These are phyloP conservation scores for Rosa persica DNA, from an alignment of 306 rosid genomes.

Conservation along the genomic window DNA sequence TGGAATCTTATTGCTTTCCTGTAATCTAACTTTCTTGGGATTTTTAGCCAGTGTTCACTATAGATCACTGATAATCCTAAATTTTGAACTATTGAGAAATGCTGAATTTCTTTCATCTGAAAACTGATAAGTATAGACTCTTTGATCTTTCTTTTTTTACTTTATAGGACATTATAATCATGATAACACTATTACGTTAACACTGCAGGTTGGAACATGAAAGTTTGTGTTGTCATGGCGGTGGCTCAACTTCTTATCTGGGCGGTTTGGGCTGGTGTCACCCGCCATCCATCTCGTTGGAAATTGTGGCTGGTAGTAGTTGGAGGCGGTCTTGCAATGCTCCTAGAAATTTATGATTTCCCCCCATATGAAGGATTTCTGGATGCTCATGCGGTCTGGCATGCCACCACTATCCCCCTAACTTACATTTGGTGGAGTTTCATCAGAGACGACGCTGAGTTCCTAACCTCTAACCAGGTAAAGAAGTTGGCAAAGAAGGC, in stretches of 20 bases:
- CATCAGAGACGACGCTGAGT: slow-evolving; percentile 62
- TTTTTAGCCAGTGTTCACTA: not conserved
- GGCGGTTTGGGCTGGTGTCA: slow-evolving; percentile 57
- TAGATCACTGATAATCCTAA: not conserved
- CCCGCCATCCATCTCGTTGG: slow-evolving; percentile 66
- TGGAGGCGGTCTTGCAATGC: slow-evolving; percentile 59
- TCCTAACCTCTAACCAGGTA: slow-evolving; percentile 34
- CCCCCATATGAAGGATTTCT: slow-evolving; percentile 63
- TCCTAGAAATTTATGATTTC: slow-evolving; percentile 60
- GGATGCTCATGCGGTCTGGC: slow-evolving; percentile 78
- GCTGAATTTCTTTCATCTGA: not conserved
- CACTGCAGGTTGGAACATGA: slow-evolving; percentile 74
- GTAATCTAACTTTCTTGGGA: not conserved
- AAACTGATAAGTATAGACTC: not conserved
- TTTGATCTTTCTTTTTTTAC: not conserved
- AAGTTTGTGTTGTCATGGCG: slow-evolving; percentile 63
- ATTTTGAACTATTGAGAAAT: not conserved
- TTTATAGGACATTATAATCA: not conserved
- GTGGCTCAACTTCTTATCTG: slow-evolving; percentile 63
- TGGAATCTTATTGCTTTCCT: slow-evolving; percentile 1
- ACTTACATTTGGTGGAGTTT: slow-evolving; percentile 87
- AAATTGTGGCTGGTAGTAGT: slow-evolving; percentile 59
- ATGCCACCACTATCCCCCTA: slow-evolving; percentile 69
- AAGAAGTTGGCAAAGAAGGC: slow-evolving; percentile 48
- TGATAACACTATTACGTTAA: not conserved